phyloP scores from a whole-genome alignment of 1,284 basidiomycete genomes.

The Pascua guehoae region DNA sequence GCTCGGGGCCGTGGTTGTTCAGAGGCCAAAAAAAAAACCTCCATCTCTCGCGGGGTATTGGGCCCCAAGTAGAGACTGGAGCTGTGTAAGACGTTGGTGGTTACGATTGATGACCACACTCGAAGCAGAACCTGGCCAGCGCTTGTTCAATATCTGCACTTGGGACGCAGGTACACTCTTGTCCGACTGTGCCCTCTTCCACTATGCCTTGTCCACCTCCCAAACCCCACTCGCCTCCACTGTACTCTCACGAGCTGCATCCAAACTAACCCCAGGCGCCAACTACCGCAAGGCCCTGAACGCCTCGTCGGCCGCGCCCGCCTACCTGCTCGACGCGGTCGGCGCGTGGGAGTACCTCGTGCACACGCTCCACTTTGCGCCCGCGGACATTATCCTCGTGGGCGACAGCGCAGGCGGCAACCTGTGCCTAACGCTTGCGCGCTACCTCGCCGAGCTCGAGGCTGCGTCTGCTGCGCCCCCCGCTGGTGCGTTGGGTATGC shows the following conservation, averaged over 20 bases:
- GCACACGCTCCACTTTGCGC: constrained; percentile 6
- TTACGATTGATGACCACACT: too few species aligned
- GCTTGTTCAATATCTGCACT: too few species aligned
- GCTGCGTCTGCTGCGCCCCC: too few species aligned
- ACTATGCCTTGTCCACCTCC: too few species aligned
- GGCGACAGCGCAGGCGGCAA: constrained; percentile 14
- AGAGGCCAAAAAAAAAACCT: too few species aligned
- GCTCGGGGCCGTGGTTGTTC: too few species aligned
- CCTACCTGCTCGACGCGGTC: constrained; percentile 14
- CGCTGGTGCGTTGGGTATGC: neutral
- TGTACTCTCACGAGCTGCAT: neutral
- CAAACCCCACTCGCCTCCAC: neutral
- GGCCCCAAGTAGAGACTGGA: too few species aligned
- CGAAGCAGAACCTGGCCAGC: too few species aligned
- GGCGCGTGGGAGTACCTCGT: constrained; percentile 13
- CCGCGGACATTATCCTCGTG: constrained; percentile 8
- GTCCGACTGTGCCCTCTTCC: too few species aligned
- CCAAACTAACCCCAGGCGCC: neutral
- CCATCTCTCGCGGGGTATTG: too few species aligned
- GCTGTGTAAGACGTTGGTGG: too few species aligned
- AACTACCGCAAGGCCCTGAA: constrained; percentile 16
- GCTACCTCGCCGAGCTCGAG: constrained; percentile 4
- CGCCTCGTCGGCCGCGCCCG: constrained; percentile 4
- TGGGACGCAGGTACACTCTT: too few species aligned
- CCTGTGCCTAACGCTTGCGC: constrained; percentile 7